Evolutionary conservation across 352 stramenopile species (phyloP).

Genomic region (Pythium rhizo-oryzae): DNA sequence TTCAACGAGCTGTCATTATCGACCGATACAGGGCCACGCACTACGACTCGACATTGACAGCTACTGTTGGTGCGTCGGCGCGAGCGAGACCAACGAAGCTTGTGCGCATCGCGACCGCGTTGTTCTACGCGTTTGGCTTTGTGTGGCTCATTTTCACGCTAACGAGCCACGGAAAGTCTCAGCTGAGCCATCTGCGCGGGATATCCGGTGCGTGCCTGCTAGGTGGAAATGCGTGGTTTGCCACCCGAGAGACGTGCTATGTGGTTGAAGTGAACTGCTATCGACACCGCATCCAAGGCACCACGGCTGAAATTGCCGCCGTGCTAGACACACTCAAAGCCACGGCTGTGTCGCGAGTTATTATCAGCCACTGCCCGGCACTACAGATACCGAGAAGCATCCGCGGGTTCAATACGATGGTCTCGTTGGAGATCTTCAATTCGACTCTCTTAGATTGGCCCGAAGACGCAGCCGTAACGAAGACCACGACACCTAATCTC

Average conservation of each 20-base stretch:
- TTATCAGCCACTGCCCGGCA: slow-evolving; percentile 3
- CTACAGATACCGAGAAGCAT: background rate
- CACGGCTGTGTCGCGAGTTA: background rate
- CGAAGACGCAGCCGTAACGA: background rate
- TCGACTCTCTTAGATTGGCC: background rate
- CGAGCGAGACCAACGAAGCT: background rate
- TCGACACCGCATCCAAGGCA: background rate
- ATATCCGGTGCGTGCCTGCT: background rate
- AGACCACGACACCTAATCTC: background rate
- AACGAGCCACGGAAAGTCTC: background rate
- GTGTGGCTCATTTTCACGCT: background rate
- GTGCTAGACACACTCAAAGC: background rate
- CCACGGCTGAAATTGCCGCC: background rate
- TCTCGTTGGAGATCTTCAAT: background rate
- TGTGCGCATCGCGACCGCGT: background rate
- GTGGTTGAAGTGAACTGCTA: slow-evolving; percentile 1
- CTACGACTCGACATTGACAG: background rate
- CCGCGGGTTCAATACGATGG: background rate
- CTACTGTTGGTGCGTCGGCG: no score
- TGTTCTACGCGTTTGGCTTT: background rate
- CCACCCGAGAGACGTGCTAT: background rate
- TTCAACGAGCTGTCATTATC: background rate
- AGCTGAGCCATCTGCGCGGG: background rate
- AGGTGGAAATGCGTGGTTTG: background rate
- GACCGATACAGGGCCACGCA: background rate